A percentile compares a stretch with the other conserved stretches of the same genome.
These are phyloP conservation scores for Aleurites moluccanus DNA, from an alignment of 441 rosid genomes.

Conservation along the genomic window DNA sequence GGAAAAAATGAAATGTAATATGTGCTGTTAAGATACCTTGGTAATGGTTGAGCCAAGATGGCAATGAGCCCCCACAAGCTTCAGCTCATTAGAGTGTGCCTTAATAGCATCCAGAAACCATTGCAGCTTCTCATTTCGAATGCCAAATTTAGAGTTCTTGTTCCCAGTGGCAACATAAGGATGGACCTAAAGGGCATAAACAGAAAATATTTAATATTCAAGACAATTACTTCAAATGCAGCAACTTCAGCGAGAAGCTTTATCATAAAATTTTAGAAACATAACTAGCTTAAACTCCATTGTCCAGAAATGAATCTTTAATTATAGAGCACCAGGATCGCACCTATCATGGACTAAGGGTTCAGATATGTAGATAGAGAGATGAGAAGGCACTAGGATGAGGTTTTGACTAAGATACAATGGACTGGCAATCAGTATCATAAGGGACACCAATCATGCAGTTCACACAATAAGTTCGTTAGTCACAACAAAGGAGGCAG, in stretches of 20 bases:
- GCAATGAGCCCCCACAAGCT: slow-evolving; percentile 97
- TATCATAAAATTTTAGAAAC: neutral
- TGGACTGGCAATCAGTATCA: neutral
- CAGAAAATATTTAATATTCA: neutral
- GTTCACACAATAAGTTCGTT: no score
- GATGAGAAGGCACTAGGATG: neutral
- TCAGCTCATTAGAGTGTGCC: slow-evolving; percentile 83
- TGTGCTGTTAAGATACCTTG: slow-evolving; percentile 48
- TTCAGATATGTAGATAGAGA: neutral
- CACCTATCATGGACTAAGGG: neutral
- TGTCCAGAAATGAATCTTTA: no score
- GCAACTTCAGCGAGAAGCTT: neutral
- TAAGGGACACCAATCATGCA: neutral
- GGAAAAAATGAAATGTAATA: slow-evolving; percentile 2
- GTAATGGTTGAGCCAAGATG: slow-evolving; percentile 99
- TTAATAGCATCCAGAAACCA: slow-evolving; percentile 97
- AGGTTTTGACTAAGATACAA: neutral
- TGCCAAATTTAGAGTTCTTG: slow-evolving; percentile 98
- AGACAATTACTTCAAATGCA: slow-evolving; percentile 1
- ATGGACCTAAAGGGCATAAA: slow-evolving; percentile 59
- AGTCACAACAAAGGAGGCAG: neutral
- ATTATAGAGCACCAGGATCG: neutral
- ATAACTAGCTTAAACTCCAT: no score
- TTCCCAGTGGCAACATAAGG: slow-evolving; percentile 98
- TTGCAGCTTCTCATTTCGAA: slow-evolving; percentile 96